Base-by-base conservation (phyloP, 2,329 filamentous ascomycete species). In the Aspergillus sp. region DNA sequence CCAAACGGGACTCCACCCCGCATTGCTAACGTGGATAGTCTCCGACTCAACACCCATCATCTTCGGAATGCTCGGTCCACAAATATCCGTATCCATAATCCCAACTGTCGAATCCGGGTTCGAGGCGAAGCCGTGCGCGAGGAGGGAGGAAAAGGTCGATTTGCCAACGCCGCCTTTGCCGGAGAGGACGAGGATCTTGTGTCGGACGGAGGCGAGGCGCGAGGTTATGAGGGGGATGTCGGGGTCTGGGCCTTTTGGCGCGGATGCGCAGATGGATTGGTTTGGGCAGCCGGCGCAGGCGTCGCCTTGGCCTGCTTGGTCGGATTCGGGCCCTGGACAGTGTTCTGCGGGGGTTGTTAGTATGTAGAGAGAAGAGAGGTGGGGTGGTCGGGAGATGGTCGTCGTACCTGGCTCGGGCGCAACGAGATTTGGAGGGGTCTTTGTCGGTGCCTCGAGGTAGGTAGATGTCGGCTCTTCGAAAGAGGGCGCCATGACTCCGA, bases 61-160 rank as follows among this genome's bases (percentile, higher is more conserved):
- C 81, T 97, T 97, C 22, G 95, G 95, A 71, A 99, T 97, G 66
- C 89, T 92, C 0, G 95, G 95, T 0, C 95, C 95, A 79, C 93
- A 97, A 65, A 99, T 97, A 77, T 99, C 95, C 7, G 95, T 96
- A 78, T 99, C 95, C 92, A 98, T 97, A 69, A 99, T 89, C 22
- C 94, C 95, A 30, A 99, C 91, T 1, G 87, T 92, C 60, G 83
- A 89, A 50, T 89, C 87, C 0, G 89, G 87, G 76, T 96, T 92
- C 15, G 87, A 86, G 1, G 95, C 92, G 71, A 99, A 96, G 1
- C 91, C 93, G 74, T 97, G 92, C 2, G 91, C 91, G 19, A 98
- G 87, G 70, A 98, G 87, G 2, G 89, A 90, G 3, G 91, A 94
- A 74, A 98, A 96, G 0, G 95, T 98, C 68, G 91, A 95, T 80